phyloP scores from a whole-genome alignment of 2,329 filamentous ascomycete species.

The Pyrenophora graminea region DNA sequence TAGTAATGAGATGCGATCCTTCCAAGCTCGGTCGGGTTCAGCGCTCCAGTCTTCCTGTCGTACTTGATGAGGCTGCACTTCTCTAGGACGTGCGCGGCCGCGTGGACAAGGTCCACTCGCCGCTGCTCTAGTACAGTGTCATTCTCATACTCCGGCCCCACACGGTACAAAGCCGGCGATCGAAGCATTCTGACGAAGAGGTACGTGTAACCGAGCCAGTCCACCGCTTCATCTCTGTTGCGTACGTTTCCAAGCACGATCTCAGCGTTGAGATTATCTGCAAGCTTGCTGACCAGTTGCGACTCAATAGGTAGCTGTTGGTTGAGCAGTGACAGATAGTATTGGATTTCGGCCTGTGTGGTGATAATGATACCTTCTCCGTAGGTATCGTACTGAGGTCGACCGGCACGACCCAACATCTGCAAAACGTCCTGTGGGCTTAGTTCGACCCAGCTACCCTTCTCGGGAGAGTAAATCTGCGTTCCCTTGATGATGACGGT shows the following conservation, averaged over 20 bases:
- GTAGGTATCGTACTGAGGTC: slow-evolving; percentile 96
- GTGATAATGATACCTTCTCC: slow-evolving; percentile 99
- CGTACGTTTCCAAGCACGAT: slow-evolving; percentile 92
- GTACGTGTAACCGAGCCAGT: slow-evolving; percentile 98
- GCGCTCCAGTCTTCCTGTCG: slow-evolving; percentile 85
- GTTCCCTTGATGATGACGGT: slow-evolving; percentile 99
- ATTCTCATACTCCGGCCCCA: slow-evolving; percentile 92
- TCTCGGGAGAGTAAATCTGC: slow-evolving; percentile 96
- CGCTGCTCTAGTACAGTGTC: slow-evolving; percentile 93
- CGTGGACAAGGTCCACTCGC: slow-evolving; percentile 95
- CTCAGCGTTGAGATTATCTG: slow-evolving; percentile 96
- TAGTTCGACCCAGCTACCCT: slow-evolving; percentile 97
- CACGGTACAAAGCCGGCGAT: slow-evolving; percentile 91
- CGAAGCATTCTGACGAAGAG: slow-evolving; percentile 97
- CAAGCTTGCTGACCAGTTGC: slow-evolving; percentile 88
- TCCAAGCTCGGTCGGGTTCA: slow-evolving; percentile 91
- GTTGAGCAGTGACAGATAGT: slow-evolving; percentile 94
- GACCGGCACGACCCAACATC: slow-evolving; percentile 96
- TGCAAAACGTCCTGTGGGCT: slow-evolving; percentile 97
- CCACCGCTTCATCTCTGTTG: slow-evolving; percentile 91
- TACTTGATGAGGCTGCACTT: slow-evolving; percentile 91
- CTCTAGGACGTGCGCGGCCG: slow-evolving; percentile 83
- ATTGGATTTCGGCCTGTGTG: slow-evolving; percentile 90
- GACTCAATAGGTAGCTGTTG: slow-evolving; percentile 97
- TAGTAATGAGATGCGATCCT: slow-evolving; percentile 98